A percentile compares a stretch with the other conserved stretches of the same genome.
Evolutionary conservation across 2,329 filamentous ascomycete species (phyloP).

Genomic region (Colletotrichum costaricense): DNA sequence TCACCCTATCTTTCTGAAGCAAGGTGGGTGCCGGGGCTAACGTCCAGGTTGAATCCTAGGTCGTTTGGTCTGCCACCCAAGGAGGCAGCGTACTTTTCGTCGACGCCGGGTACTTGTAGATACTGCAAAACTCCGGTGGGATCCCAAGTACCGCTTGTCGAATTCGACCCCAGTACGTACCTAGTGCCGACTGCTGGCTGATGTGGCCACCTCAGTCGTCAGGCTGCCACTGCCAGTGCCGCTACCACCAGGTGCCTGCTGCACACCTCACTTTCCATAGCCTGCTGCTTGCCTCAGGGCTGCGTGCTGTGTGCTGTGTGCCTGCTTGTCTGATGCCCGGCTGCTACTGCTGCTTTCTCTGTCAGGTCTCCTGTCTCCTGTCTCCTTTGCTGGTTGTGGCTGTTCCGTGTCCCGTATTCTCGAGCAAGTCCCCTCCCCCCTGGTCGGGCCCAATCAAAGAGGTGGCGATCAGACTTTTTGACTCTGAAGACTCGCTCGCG

Average conservation of each 20-base stretch:
- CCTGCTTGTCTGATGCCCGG: neutral
- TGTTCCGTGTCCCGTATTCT: conserved; percentile 18
- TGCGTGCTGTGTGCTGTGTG: too few relatives aligned
- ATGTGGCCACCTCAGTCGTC: conserved; percentile 9
- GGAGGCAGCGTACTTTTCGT: neutral
- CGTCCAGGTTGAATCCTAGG: conserved; percentile 18
- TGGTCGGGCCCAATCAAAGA: conserved; percentile 47
- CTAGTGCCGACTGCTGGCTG: conserved; percentile 5
- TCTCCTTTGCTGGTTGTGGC: conserved; percentile 4
- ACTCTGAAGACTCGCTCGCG: conserved; percentile 36
- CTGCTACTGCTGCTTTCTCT: conserved; percentile 2
- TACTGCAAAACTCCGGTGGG: neutral
- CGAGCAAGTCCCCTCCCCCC: conserved; percentile 15
- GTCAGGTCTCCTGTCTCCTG: too few relatives aligned
- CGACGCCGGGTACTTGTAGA: neutral
- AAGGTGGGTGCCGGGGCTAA: conserved; percentile 24
- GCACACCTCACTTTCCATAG: neutral
- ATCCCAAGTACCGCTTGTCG: neutral
- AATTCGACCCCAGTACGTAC: neutral
- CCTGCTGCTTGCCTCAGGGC: neutral
- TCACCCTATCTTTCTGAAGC: conserved; percentile 32
- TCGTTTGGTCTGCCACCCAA: conserved; percentile 7
- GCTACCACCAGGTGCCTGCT: conserved; percentile 1
- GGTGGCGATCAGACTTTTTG: conserved; percentile 49
- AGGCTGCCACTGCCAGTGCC: conserved; percentile 22